Base-by-base conservation (phyloP, 495 filamentous ascomycete species). In the Hamigera avellanea region DNA sequence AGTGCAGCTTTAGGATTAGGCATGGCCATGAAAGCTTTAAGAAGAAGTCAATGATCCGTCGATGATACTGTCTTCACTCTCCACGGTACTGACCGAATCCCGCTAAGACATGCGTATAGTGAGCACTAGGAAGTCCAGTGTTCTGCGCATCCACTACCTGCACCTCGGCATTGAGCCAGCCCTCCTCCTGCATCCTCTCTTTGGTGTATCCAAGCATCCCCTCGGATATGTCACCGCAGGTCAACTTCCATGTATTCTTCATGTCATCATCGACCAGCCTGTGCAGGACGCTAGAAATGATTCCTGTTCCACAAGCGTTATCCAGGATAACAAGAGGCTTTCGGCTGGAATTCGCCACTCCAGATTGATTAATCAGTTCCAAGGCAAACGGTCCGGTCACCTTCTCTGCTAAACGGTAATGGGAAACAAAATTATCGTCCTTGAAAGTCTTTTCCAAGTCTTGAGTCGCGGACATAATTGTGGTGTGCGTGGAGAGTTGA, bases 261-360 rank as follows among this genome's bases (percentile, higher is more conserved):
- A 32, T 33, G 7, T 42, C 8, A 2, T 39, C 36, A 17, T 48
- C 44, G 7, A 67, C 27, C 7, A 45, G 39, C 2, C 33, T 19
- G 13, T 62, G 38, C 6, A 66, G 48, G 3, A 44, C 35, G 14
- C 45, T 49, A 6, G 59, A 54, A 13, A 64, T 43, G 26, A 67
- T 47, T 0, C 61, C 62, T 17, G 61, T 58, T n/a, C 64, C 62
- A 32, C 61, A 67, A 3, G 57, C 62, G 39, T 59, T 57, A 26
- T 67, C 64, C 13, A 67, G 38, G 12, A 66, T 45, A 8, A 54
- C 41, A 1, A 57, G 42, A n/a, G 49, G 40, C 8, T 41, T 36
- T 26, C 47, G 46, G 13, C 36, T 37, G 14, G 42, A 32, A 14
- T 45, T 46, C n/a, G 50, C 39, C 6, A 56, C 28, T 5, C 51